Conservation (phyloP, 768 basidiomycete species). For the Collybia sordida region DNA sequence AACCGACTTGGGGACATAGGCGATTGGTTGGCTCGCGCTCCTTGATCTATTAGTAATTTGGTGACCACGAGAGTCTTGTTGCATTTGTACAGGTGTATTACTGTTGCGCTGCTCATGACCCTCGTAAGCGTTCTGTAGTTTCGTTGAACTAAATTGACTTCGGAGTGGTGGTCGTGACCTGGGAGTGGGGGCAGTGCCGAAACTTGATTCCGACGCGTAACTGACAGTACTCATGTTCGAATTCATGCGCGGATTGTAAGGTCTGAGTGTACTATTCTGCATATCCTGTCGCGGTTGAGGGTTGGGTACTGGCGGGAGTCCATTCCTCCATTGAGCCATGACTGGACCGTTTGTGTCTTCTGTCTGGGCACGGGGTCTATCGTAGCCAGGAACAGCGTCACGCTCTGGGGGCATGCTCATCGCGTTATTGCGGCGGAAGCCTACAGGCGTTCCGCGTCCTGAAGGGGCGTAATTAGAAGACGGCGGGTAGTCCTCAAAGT, state of each 20-base stretch:
- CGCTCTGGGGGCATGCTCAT: constrained; percentile 60
- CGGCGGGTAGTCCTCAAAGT: constrained; percentile 73
- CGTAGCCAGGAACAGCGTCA: constrained; percentile 44
- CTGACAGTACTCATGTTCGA: constrained; percentile 42
- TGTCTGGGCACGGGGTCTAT: constrained; percentile 65
- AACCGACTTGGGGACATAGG: constrained; percentile 59
- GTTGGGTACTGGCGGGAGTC: constrained; percentile 39
- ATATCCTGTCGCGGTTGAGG: constrained; percentile 22
- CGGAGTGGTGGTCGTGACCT: constrained; percentile 49
- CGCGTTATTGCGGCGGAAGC: constrained; percentile 55
- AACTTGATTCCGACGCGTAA: constrained; percentile 46
- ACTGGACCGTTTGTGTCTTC: constrained; percentile 65
- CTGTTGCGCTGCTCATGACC: constrained; percentile 34
- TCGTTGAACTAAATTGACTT: constrained; percentile 71
- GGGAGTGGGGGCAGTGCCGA: constrained; percentile 28
- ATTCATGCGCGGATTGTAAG: constrained; percentile 46
- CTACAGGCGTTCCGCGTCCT: constrained; percentile 75
- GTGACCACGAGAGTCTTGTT: constrained; percentile 18
- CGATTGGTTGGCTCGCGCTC: constrained; percentile 78
- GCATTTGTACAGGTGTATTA: constrained; percentile 28
- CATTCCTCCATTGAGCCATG: constrained; percentile 65
- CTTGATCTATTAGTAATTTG: constrained; percentile 55
- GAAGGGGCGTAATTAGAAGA: constrained; percentile 45
- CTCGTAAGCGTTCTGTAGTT: constrained; percentile 55
- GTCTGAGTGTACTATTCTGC: constrained; percentile 32